phyloP scores from a whole-genome alignment of 805 yeast species.

The Candida boleticola region DNA sequence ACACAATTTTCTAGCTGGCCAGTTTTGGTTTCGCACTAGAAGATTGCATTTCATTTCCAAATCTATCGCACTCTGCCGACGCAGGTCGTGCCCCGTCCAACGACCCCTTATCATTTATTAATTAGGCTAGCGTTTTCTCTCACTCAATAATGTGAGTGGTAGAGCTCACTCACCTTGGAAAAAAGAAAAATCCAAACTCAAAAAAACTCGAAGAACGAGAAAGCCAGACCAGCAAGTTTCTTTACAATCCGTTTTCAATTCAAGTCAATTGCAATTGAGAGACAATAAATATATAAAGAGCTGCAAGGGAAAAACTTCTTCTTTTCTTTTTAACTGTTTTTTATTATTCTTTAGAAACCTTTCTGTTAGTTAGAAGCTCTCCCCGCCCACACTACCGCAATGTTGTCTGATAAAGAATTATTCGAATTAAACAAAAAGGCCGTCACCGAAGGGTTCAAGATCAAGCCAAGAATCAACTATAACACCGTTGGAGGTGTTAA shows the following conservation, averaged over 20 bases:
- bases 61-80: background rate
- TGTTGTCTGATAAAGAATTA: conserved; percentile 43
- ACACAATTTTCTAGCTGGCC: background rate
- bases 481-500: conserved; percentile 98
- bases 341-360: background rate
- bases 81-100: conserved; percentile 3
- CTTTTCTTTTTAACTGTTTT: too few species aligned
- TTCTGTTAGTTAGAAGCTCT: background rate
- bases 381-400: conserved; percentile 9
- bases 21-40: too few species aligned
- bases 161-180: too few species aligned
- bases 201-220: too few species aligned
- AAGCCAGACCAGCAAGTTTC: too few species aligned
- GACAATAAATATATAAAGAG: too few species aligned
- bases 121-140: too few species aligned
- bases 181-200: background rate
- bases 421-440: conserved; percentile 87
- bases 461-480: conserved; percentile 87
- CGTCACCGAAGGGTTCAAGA: conserved; percentile 85
- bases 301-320: too few species aligned
- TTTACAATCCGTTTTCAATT: too few species aligned
- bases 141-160: too few species aligned
- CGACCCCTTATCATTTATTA: conserved; percentile 3
- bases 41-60: too few species aligned
- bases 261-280: background rate